Evolutionary conservation across 2,329 filamentous ascomycete genomes (phyloP).

Genomic region (Stachybotrys chartarum): DNA sequence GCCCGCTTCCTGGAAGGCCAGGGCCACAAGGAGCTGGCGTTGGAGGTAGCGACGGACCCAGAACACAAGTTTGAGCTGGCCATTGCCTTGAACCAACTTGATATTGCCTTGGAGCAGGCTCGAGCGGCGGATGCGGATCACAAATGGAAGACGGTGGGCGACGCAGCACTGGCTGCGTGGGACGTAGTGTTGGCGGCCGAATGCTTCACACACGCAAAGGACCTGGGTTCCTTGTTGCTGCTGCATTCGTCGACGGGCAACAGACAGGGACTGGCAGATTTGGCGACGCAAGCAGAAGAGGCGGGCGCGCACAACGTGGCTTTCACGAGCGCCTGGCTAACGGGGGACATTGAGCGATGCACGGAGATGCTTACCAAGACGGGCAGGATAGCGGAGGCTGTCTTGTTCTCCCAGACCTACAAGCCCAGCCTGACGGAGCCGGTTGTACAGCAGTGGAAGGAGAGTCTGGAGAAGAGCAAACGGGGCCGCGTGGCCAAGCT

Average conservation of each 20-base stretch:
- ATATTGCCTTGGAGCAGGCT: slow-evolving; percentile 80
- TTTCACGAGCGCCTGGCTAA: slow-evolving; percentile 83
- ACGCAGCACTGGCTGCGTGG: slow-evolving; percentile 81
- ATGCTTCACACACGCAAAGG: slow-evolving; percentile 86
- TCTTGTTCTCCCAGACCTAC: slow-evolving; percentile 91
- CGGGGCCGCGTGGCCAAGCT: slow-evolving; percentile 80
- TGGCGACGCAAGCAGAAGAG: slow-evolving; percentile 69
- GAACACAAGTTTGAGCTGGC: slow-evolving; percentile 97
- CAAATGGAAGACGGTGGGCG: slow-evolving; percentile 97
- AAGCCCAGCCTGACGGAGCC: slow-evolving; percentile 69
- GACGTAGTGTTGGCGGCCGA: slow-evolving; percentile 82
- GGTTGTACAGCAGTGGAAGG: slow-evolving; percentile 75
- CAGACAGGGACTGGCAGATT: slow-evolving; percentile 60
- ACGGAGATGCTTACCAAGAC: slow-evolving; percentile 74
- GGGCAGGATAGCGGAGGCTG: slow-evolving; percentile 74
- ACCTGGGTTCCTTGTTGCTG: slow-evolving; percentile 81
- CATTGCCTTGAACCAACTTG: slow-evolving; percentile 71
- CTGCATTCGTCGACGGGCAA: slow-evolving; percentile 83
- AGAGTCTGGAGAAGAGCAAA: slow-evolving; percentile 71
- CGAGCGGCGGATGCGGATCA: slow-evolving; percentile 81
- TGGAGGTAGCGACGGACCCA: slow-evolving; percentile 88
- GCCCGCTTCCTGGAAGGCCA: slow-evolving; percentile 96
- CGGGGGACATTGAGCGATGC: slow-evolving; percentile 76
- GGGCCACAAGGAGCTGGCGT: slow-evolving; percentile 89
- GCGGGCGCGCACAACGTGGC: slow-evolving; percentile 84